These are phyloP conservation scores for Spatholobus suberectus DNA, from an alignment of 306 rosid genomes.

Conservation along the genomic window DNA sequence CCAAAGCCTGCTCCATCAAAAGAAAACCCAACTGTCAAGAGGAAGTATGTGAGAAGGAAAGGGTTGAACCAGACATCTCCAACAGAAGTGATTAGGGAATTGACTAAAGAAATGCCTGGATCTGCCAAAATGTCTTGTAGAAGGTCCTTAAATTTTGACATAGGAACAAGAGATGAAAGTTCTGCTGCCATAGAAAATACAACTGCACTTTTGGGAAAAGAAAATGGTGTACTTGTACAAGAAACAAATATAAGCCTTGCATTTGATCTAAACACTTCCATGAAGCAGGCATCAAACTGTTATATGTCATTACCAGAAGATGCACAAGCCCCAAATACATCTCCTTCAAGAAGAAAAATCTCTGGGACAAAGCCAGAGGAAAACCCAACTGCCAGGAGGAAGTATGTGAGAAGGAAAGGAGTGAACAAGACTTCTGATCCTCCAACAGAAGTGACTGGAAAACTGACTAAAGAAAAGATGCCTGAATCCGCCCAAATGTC, in stretches of 20 bases:
- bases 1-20: conserved; percentile 55
- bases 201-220: conserved; percentile 36
- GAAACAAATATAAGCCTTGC: conserved; percentile 33
- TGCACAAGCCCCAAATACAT: conserved; percentile 29
- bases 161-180: conserved; percentile 36
- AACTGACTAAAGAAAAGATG: conserved; percentile 31
- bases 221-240: conserved; percentile 30
- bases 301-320: conserved; percentile 39
- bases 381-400: conserved; percentile 37
- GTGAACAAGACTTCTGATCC: conserved; percentile 38
- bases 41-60: conserved; percentile 71
- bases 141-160: conserved; percentile 57
- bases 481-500: conserved; percentile 48
- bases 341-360: conserved; percentile 6
- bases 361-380: conserved; percentile 11
- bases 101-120: conserved; percentile 31
- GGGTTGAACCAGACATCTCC: conserved; percentile 40
- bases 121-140: conserved; percentile 56
- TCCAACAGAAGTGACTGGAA: conserved; percentile 38
- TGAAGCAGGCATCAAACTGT: conserved; percentile 37
- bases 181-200: conserved; percentile 39
- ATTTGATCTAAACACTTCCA: conserved; percentile 25
- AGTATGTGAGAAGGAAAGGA: conserved; percentile 27
- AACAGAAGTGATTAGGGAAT: conserved; percentile 42
- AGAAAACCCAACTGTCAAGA: conserved; percentile 52